Conservation (phyloP, 495 filamentous ascomycete genomes). For the Aspergillus funiculosus region DNA sequence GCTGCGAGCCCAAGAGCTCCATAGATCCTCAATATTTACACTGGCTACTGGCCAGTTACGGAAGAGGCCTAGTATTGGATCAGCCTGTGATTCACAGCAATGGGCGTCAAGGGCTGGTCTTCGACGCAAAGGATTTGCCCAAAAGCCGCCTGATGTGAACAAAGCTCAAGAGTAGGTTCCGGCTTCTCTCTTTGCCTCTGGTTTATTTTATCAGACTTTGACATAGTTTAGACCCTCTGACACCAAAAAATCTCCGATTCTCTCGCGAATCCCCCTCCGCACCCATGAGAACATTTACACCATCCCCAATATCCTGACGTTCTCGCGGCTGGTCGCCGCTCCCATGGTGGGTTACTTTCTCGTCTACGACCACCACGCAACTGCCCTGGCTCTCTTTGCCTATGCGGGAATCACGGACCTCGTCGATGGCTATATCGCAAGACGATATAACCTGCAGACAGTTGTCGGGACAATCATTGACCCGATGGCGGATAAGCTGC, state of each 20-base stretch:
- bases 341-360: conserved; percentile 87
- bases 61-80: neutral
- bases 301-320: conserved; percentile 85
- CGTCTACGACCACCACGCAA: conserved; percentile 69
- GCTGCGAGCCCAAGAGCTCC: neutral
- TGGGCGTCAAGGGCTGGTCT: conserved; percentile 10
- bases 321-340: conserved; percentile 75
- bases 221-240: conserved; percentile 12
- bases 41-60: conserved; percentile 3
- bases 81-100: neutral
- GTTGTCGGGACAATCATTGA: conserved; percentile 96
- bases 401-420: conserved; percentile 90
- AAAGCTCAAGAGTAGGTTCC: conserved; percentile 21
- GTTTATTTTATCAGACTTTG: neutral
- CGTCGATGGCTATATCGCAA: conserved; percentile 87
- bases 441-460: conserved; percentile 78
- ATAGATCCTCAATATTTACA: conserved; percentile 9
- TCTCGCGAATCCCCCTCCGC: conserved; percentile 47
- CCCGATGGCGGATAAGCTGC: conserved; percentile 90
- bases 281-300: conserved; percentile 92
- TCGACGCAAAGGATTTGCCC: conserved; percentile 23
- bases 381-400: conserved; percentile 76
- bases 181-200: neutral
- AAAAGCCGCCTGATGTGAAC: conserved; percentile 20
- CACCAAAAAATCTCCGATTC: conserved; percentile 29